These are phyloP conservation scores for Colletotrichum chlorophyti DNA, from an alignment of 2,329 filamentous ascomycete species.

Conservation along the genomic window DNA sequence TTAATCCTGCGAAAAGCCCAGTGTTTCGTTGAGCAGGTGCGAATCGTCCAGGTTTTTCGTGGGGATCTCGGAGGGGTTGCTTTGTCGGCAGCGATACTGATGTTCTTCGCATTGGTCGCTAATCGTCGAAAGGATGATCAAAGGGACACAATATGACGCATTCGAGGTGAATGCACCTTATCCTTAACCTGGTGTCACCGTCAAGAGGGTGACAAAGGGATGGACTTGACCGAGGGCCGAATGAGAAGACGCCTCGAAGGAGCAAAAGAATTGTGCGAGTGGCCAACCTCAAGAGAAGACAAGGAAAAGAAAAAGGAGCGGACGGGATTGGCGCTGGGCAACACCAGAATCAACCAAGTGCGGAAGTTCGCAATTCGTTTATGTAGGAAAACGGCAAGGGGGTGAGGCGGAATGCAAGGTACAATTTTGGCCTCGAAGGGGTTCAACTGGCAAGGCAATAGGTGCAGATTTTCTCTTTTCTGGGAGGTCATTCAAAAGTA, in stretches of 20 bases:
- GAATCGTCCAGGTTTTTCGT: conserved; percentile 72
- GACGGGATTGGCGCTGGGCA: conserved; percentile 14
- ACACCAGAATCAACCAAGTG: neutral
- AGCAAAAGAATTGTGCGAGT: conserved; percentile 23
- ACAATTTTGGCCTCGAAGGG: conserved; percentile 12
- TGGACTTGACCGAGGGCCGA: conserved; percentile 19
- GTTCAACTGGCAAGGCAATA: conserved; percentile 19
- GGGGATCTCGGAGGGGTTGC: conserved; percentile 64
- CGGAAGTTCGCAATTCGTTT: conserved; percentile 15
- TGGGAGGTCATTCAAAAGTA: conserved; percentile 17
- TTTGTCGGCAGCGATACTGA: conserved; percentile 69
- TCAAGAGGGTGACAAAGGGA: conserved; percentile 19
- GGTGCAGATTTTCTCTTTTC: conserved; percentile 23
- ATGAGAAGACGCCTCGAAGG: conserved; percentile 14
- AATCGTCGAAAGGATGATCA: conserved; percentile 17
- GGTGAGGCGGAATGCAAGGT: conserved; percentile 5
- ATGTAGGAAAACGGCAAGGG: conserved; percentile 23
- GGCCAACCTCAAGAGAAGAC: too few species aligned
- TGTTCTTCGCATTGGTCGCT: conserved; percentile 64
- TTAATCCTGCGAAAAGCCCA: conserved; percentile 54
- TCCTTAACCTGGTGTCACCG: too few species aligned
- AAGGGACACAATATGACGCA: conserved; percentile 30
- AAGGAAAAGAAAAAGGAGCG: conserved; percentile 20
- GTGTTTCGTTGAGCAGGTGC: conserved; percentile 51
- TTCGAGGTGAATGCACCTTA: too few species aligned